These are phyloP conservation scores for Penicillium cinerascens DNA, from an alignment of 495 filamentous ascomycete species.

Conservation along the genomic window DNA sequence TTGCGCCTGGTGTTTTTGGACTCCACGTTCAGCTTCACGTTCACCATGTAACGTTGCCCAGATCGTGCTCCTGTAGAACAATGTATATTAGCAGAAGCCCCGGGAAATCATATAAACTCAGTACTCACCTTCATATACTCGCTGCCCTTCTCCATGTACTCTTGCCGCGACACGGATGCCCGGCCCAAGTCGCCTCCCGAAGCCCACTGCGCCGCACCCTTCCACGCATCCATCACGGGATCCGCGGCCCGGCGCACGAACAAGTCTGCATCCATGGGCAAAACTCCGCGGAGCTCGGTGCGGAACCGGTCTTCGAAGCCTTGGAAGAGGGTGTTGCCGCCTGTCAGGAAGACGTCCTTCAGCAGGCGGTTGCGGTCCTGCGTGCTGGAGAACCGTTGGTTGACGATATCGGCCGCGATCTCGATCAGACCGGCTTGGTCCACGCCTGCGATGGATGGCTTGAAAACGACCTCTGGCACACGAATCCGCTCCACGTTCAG, in stretches of 20 bases:
- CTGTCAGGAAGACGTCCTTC: constrained; percentile 87
- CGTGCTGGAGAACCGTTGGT: constrained; percentile 63
- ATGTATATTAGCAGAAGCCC: constrained; percentile 8
- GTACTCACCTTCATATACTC: constrained; percentile 76
- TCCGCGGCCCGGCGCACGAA: constrained; percentile 66
- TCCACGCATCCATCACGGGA: constrained; percentile 84
- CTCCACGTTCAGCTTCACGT: not conserved
- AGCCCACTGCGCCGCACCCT: constrained; percentile 81
- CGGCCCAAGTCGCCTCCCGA: constrained; percentile 32
- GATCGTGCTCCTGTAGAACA: constrained; percentile 68
- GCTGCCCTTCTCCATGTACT: constrained; percentile 79
- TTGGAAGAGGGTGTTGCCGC: constrained; percentile 83
- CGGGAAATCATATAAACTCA: not conserved
- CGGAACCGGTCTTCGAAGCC: constrained; percentile 82
- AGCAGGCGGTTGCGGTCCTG: constrained; percentile 61
- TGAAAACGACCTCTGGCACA: constrained; percentile 92
- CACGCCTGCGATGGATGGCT: constrained; percentile 89
- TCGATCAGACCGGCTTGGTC: constrained; percentile 93
- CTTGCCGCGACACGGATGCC: constrained; percentile 60
- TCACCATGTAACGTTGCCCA: constrained; percentile 62
- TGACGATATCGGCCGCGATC: constrained; percentile 80
- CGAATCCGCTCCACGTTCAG: constrained; percentile 96
- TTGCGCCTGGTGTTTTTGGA: constrained; percentile 19
- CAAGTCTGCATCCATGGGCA: constrained; percentile 66
- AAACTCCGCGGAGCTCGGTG: constrained; percentile 63